Percentiles rank a stretch among this genome's conserved stretches.
Conservation (phyloP, 1,284 basidiomycete species). For the Cystobasidium pallidum region DNA sequence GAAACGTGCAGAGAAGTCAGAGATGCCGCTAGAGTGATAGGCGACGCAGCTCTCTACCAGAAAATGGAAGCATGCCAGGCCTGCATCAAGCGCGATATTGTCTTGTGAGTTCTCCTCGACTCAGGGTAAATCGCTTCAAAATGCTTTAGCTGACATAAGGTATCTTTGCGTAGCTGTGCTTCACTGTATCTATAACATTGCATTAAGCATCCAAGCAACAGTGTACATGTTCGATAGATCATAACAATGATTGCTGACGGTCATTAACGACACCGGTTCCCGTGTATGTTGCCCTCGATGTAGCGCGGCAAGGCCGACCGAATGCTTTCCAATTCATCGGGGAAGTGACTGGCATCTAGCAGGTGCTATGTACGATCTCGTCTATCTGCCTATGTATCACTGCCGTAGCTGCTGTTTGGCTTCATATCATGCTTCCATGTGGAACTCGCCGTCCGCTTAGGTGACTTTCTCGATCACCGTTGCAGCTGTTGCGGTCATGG, state of each 20-base stretch:
- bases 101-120: conserved; percentile 50
- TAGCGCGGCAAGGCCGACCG: too few species aligned
- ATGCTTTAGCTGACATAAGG: conserved; percentile 5
- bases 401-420: not conserved
- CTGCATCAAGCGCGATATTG: conserved; percentile 85
- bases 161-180: conserved; percentile 30
- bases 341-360: not conserved
- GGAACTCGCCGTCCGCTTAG: not conserved
- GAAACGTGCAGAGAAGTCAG: conserved; percentile 96
- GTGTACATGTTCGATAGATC: not conserved
- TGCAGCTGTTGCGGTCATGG: too few species aligned
- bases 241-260: not conserved
- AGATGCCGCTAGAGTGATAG: conserved; percentile 96
- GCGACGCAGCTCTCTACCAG: conserved; percentile 89
- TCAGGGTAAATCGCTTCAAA: not conserved
- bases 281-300: not conserved
- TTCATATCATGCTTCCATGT: not conserved
- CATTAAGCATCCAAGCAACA: not conserved
- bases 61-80: conserved; percentile 97
- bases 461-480: conserved; percentile 11
- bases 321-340: not conserved
- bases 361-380: too few species aligned
- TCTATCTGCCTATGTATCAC: too few species aligned
- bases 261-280: not conserved
- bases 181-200: conserved; percentile 37